These are phyloP conservation scores for Silene uniflora DNA, from an alignment of 148 eudicot species.

Conservation along the genomic window DNA sequence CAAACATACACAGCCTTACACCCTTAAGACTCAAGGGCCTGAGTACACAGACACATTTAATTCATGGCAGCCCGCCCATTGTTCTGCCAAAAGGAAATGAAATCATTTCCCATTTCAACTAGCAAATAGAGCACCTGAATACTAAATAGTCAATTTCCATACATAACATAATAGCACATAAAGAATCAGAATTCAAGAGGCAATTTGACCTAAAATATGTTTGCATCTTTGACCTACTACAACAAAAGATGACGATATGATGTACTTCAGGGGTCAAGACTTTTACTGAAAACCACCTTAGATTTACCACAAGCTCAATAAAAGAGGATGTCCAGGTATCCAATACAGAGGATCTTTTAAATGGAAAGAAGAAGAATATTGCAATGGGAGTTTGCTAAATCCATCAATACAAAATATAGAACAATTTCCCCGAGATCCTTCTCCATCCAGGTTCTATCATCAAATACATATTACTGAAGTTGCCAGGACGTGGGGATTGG, in stretches of 20 bases:
- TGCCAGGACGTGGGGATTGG: no score
- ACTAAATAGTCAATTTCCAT: not conserved
- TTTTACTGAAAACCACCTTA: no score
- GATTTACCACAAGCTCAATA: not conserved
- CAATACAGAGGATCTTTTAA: not conserved
- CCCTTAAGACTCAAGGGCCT: no score
- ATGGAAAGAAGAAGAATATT: no score
- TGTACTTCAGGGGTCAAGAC: not conserved
- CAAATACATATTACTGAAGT: no score
- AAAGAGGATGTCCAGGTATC: not conserved
- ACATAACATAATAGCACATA: not conserved
- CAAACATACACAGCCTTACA: no score
- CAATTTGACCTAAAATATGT: not conserved
- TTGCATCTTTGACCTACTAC: not conserved
- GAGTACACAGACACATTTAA: not conserved
- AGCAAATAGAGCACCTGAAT: not conserved
- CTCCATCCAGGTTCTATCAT: no score
- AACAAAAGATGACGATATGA: constrained; percentile 4
- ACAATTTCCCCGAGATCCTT: no score
- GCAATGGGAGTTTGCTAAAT: no score
- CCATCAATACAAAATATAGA: no score
- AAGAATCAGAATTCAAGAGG: no score
- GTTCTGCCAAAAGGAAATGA: not conserved
- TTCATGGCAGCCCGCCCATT: constrained; percentile 2
- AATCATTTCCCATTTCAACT: not conserved